Evolutionary conservation across 2,329 filamentous ascomycete genomes (phyloP).

Genomic region (Beauveria sp.): DNA sequence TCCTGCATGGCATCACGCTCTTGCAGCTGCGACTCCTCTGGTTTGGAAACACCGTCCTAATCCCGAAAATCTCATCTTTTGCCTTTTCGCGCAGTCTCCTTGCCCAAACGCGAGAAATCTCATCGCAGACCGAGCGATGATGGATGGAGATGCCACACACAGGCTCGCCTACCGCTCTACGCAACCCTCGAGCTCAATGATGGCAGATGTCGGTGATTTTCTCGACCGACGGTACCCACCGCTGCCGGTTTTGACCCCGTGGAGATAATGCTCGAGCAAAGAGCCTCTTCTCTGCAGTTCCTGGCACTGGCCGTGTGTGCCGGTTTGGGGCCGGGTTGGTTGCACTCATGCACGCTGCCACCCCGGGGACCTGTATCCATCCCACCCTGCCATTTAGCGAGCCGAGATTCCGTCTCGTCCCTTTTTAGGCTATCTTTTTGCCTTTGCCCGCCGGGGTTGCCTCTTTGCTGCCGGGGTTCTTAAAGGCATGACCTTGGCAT

Average conservation of each 20-base stretch:
- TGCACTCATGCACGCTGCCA: background rate
- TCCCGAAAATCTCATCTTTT: background rate
- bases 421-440: background rate
- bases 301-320: background rate
- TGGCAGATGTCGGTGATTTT: background rate
- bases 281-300: background rate
- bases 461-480: background rate
- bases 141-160: too few relatives aligned
- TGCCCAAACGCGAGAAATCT: slow-evolving; percentile 1
- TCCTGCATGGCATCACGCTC: background rate
- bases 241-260: slow-evolving; percentile 5
- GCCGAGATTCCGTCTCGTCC: slow-evolving; percentile 11
- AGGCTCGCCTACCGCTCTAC: background rate
- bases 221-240: background rate
- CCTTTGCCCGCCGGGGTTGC: background rate
- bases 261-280: background rate
- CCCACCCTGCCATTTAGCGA: background rate
- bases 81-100: background rate
- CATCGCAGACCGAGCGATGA: background rate
- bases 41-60: slow-evolving; percentile 4
- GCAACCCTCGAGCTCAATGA: background rate
- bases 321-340: background rate
- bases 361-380: background rate
- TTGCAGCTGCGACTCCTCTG: slow-evolving; percentile 8
- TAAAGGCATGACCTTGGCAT: slow-evolving; percentile 11